Evolutionary conservation across 352 stramenopile species (phyloP).

Genomic region (Phytopythium sindhum): DNA sequence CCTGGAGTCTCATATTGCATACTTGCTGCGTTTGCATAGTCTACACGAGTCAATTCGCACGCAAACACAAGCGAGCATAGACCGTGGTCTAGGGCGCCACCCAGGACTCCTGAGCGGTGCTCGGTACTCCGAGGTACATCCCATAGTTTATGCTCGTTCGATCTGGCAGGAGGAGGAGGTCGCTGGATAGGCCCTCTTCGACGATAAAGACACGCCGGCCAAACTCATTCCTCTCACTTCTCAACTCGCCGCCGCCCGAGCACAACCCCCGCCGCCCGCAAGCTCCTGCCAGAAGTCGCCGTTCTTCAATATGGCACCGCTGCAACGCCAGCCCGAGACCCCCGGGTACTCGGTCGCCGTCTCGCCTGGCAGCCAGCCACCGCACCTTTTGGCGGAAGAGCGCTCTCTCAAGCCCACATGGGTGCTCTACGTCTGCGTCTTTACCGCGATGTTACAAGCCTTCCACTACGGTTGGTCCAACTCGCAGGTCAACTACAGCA

Average conservation of each 20-base stretch:
- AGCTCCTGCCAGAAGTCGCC: neutral
- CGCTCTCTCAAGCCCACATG: slow-evolving; percentile 13
- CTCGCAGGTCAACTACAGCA: slow-evolving; percentile 39
- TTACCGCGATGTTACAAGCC: slow-evolving; percentile 22
- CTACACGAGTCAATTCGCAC: neutral
- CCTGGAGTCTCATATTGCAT: neutral
- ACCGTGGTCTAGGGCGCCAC: too few species aligned
- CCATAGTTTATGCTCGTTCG: too few species aligned
- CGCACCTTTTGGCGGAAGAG: neutral
- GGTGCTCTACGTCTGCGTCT: slow-evolving; percentile 31
- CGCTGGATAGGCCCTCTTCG: too few species aligned
- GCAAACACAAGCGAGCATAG: neutral
- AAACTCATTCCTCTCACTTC: neutral
- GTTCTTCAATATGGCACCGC: neutral
- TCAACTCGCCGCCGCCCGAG: neutral
- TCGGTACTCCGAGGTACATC: too few species aligned
- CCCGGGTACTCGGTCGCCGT: slow-evolving; percentile 1
- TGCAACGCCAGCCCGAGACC: neutral
- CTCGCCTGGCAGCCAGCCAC: neutral
- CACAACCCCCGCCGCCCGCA: neutral
- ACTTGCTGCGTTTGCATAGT: neutral
- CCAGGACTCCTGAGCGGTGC: too few species aligned
- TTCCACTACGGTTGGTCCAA: slow-evolving; percentile 47
- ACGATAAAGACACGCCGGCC: neutral
- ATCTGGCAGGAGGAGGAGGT: too few species aligned